phyloP scores from a whole-genome alignment of 2,329 filamentous ascomycete species.

The Hypoxylon sp. region DNA sequence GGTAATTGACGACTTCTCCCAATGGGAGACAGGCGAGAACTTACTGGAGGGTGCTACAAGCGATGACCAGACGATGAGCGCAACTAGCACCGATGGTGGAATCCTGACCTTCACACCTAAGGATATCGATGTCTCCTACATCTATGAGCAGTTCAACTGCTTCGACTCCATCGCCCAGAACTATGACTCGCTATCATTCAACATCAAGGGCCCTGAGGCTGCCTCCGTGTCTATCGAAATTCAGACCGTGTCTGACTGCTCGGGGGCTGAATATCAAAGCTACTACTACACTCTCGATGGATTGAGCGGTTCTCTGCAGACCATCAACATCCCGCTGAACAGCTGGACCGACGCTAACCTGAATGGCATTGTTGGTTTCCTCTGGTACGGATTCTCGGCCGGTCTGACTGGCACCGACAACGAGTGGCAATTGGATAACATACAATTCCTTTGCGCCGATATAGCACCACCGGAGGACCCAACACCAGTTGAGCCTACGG shows the following conservation, averaged over 20 bases:
- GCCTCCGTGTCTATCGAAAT: constrained; percentile 46
- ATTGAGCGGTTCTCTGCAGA: constrained; percentile 59
- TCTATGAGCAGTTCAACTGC: constrained; percentile 45
- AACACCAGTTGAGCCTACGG: constrained; percentile 17
- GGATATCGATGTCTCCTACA: constrained; percentile 38
- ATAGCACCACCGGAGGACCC: constrained; percentile 31
- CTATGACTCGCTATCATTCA: constrained; percentile 42
- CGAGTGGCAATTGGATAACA: constrained; percentile 59
- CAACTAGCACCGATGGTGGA: constrained; percentile 36
- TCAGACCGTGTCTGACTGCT: constrained; percentile 39
- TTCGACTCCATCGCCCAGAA: constrained; percentile 30
- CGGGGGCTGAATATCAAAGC: constrained; percentile 46
- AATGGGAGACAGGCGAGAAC: constrained; percentile 42
- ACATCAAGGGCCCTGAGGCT: constrained; percentile 43
- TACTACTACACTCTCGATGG: constrained; percentile 54
- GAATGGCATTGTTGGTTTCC: constrained; percentile 56
- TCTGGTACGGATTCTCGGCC: constrained; percentile 48
- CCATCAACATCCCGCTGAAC: constrained; percentile 59
- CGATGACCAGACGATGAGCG: constrained; percentile 43
- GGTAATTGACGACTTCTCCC: constrained; percentile 48
- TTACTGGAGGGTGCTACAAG: constrained; percentile 39
- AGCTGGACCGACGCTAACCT: constrained; percentile 60
- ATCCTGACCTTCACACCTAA: constrained; percentile 42
- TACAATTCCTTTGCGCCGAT: constrained; percentile 54
- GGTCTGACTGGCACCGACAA: constrained; percentile 46